phyloP scores from a whole-genome alignment of 2,329 filamentous ascomycete genomes.

The Diaporthe destruens region DNA sequence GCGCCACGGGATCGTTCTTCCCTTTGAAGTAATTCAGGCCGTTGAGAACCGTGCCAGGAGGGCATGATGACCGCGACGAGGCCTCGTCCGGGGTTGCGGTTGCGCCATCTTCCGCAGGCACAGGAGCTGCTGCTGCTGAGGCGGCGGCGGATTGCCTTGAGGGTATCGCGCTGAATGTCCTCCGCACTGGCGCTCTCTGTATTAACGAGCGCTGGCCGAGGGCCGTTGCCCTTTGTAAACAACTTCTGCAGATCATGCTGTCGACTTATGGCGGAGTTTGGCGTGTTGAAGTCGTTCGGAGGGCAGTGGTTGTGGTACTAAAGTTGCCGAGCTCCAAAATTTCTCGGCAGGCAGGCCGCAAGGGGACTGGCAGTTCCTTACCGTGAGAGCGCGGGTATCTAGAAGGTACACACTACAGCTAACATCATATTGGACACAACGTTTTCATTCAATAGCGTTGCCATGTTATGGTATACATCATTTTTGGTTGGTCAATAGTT shows the following conservation, averaged over 20 bases:
- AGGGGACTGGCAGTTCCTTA: not conserved
- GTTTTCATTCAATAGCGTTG: not conserved
- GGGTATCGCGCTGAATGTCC: slow-evolving; percentile 54
- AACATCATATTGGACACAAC: not conserved
- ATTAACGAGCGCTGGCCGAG: slow-evolving; percentile 47
- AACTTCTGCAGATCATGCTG: slow-evolving; percentile 61
- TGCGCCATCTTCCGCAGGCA: slow-evolving; percentile 45
- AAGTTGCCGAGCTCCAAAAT: slow-evolving; percentile 41
- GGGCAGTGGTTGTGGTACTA: slow-evolving; percentile 13
- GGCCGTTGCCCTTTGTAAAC: slow-evolving; percentile 61
- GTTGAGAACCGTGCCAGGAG: slow-evolving; percentile 76
- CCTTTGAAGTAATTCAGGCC: slow-evolving; percentile 85
- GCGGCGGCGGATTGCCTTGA: slow-evolving; percentile 49
- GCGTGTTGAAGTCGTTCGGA: slow-evolving; percentile 38
- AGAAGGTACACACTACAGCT: not conserved
- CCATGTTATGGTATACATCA: not conserved
- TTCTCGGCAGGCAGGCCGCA: slow-evolving; percentile 40
- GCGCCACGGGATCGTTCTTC: slow-evolving; percentile 78
- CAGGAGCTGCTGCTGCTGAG: slow-evolving; percentile 42
- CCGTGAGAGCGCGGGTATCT: not conserved
- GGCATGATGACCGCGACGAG: slow-evolving; percentile 63
- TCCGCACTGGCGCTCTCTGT: slow-evolving; percentile 45
- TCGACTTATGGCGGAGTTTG: slow-evolving; percentile 44
- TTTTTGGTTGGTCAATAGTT: not conserved
- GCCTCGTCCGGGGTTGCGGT: slow-evolving; percentile 44